Base-by-base conservation (phyloP, 2,329 filamentous ascomycete species). In the Stagonosporopsis tanaceti region DNA sequence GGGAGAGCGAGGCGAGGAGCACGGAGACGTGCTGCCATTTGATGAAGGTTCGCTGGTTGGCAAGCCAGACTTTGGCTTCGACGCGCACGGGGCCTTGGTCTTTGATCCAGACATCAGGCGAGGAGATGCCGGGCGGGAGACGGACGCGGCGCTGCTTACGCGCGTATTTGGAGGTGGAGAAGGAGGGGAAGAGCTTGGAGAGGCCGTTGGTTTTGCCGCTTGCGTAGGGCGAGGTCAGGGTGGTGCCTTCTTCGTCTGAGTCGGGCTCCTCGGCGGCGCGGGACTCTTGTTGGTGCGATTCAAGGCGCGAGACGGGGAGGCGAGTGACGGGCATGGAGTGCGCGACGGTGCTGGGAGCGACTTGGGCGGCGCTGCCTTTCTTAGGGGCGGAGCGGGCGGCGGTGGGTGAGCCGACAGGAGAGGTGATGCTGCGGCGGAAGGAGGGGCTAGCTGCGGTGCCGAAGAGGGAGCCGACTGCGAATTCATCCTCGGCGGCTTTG, bases 11-110 rank as follows among this genome's bases (percentile, higher is more conserved):
- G 35, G 93, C 93, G 24, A 99, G 87, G 14, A 99, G 83, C 46
- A 99, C 87, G 60, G 88, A 89, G 70, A 99, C 93, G 76, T 98
- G 93, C 81, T 98, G 92, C 95, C 95, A 99, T 78, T 97, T 98
- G 77, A 99, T 89, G 75, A 97, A 99, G 0, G 95, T 99, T 60
- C 95, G 89, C 79, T 99, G 94, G 77, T 99, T 99, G 52, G 95
- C 95, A 55, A 99, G 88, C 94, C 95, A 99, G 28, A 99, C 94
- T 79, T 99, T 99, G 60, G 92, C 93, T 80, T 99, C 95, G 55
- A 99, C 92, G 73, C 93, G 90, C 63, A 98, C 85, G 34, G 93
- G 91, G 3, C 95, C 94, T 32, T 90, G 86, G 77, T 99, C 96
- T 81, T 99, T 99, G 82, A 99, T 91, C 88, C 94, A 96, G 64